Base-by-base conservation (phyloP, 495 filamentous ascomycete genomes). In the Lentithecium fluviatile region DNA sequence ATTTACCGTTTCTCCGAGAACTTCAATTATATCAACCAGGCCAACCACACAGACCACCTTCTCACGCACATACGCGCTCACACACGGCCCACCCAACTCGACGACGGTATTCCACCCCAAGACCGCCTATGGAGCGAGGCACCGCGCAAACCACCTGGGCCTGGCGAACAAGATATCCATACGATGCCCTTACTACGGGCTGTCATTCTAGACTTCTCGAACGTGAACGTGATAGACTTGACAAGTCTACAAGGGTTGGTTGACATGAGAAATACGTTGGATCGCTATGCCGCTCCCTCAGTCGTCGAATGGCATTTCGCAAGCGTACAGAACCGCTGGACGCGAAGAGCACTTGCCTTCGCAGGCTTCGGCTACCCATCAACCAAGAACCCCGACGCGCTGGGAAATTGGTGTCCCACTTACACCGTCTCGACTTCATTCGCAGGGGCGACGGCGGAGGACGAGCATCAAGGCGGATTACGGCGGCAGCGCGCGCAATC, bases 1-100 rank as follows among this genome's bases (percentile, higher is more conserved):
- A 52, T 59, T 15, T 59, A 59, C 48, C 34, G 56, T 6, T 59
- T 59, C 47, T 51, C 38, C 23, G 56, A 59, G 24, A 26, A 15
- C 25, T 59, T 59, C 47, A 59, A 59, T 23, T 59, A 59, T 36
- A 34, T 59, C 46, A 59, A 59, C 36, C 32, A 59, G 36, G 56
- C 56, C 17, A 37, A 45, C 4, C 56, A 59, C 43, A 50, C 51
- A 13, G 56, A 59, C 37, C 32, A 59, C 15, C 34, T 59, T n/a
- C 26, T 51, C 36, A 51, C 56, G 15, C 45, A 59, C 24, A 37
- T 59, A n/a, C 13, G 19, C 15, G 29, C 32, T 7, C 56, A 59
- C 37, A 59, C 56, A 6, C 47, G 56, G 6, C 56, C 46, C 17
- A 59, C 56, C 15, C 20, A 24, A 23, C 19, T 47, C 20, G 47